Evolutionary conservation across 495 filamentous ascomycete species (phyloP).

Genomic region (Trichoderma reesei): DNA sequence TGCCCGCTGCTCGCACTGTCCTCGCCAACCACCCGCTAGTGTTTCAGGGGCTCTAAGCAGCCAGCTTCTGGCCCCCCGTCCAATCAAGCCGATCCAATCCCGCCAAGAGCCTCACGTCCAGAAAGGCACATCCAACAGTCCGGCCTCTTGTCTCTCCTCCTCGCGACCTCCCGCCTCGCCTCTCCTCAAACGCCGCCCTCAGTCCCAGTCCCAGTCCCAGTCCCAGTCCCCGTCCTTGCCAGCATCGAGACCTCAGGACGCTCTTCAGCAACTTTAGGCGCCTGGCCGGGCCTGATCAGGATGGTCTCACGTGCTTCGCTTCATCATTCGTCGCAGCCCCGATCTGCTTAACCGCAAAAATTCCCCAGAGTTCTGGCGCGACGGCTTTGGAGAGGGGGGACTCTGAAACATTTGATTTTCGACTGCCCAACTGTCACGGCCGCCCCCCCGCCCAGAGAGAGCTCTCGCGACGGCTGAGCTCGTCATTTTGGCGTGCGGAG

Average conservation of each 20-base stretch:
- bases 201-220: neutral
- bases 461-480: neutral
- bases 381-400: neutral
- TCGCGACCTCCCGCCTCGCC: neutral
- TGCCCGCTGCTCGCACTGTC: neutral
- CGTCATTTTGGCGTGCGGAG: too few species aligned
- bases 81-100: neutral
- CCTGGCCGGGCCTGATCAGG: neutral
- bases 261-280: neutral
- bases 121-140: neutral
- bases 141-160: neutral
- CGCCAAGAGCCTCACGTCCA: neutral
- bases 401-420: slow-evolving; percentile 9
- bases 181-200: neutral
- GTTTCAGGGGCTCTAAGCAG: slow-evolving; percentile 4
- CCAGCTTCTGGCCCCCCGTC: neutral
- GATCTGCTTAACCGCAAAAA: slow-evolving; percentile 5
- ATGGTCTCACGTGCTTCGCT: slow-evolving; percentile 6
- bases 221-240: neutral
- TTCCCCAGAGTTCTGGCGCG: neutral
- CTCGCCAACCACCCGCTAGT: slow-evolving; percentile 8
- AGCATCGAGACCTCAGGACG: too few species aligned
- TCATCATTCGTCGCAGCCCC: slow-evolving; percentile 4
- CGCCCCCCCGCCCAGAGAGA: neutral
- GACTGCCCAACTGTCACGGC: neutral